Evolutionary conservation across 208 protist genomes (phyloP).

Genomic region (Wallacemonas sp.): DNA sequence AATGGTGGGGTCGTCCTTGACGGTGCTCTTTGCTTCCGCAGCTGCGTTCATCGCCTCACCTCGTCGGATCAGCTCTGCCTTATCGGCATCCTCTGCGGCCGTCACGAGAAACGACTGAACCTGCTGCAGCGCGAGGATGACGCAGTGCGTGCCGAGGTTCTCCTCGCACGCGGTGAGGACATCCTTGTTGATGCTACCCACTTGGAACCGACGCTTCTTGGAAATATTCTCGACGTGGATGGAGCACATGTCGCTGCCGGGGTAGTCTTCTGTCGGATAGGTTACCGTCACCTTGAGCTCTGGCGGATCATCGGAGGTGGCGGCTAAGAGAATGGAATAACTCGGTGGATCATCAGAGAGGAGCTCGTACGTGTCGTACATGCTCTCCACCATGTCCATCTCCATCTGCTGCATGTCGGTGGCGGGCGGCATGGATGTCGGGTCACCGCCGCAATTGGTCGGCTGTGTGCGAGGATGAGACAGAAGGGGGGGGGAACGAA

Average conservation of each 20-base stretch:
- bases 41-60: constrained; percentile 59
- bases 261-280: constrained; percentile 73
- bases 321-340: constrained; percentile 70
- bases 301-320: constrained; percentile 57
- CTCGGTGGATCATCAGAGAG: constrained; percentile 67
- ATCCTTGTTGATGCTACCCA: constrained; percentile 49
- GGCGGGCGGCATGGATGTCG: constrained; percentile 42
- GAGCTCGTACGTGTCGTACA: constrained; percentile 87
- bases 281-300: constrained; percentile 80
- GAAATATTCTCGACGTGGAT: constrained; percentile 63
- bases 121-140: constrained; percentile 69
- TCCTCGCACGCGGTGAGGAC: constrained; percentile 58
- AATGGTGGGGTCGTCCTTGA: constrained; percentile 64
- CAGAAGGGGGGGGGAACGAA: background rate
- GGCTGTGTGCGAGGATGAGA: background rate
- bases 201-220: constrained; percentile 70
- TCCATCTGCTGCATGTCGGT: constrained; percentile 90
- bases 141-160: constrained; percentile 74
- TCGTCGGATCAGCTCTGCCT: constrained; percentile 59
- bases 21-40: constrained; percentile 22
- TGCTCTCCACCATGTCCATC: constrained; percentile 89
- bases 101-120: constrained; percentile 67
- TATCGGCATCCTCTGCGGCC: constrained; percentile 62
- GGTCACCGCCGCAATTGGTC: background rate
- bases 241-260: constrained; percentile 48